A percentile compares a stretch with the other conserved stretches of the same genome.
Evolutionary conservation across 805 yeast genomes (phyloP).

Genomic region (Metschnikowia colocasiae): DNA sequence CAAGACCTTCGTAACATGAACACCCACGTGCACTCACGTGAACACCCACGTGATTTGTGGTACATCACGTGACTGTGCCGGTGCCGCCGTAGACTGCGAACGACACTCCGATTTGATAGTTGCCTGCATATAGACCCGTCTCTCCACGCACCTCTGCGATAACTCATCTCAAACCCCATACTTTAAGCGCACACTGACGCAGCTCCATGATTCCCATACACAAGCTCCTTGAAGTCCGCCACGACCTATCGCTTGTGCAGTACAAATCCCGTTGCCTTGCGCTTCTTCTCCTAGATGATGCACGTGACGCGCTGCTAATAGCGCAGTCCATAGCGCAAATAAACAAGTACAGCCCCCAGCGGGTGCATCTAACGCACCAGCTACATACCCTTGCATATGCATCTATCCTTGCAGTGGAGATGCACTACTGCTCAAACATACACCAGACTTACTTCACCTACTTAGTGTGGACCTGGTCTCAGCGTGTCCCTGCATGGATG

Average conservation of each 20-base stretch:
- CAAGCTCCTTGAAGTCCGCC: constrained; percentile 3
- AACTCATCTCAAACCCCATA: background rate
- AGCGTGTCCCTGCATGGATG: constrained; percentile 5
- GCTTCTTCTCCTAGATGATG: constrained; percentile 4
- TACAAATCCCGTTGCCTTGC: constrained; percentile 11
- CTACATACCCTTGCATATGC: constrained; percentile 1
- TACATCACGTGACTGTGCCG: too few species aligned
- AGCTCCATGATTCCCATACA: background rate
- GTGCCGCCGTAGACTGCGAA: too few species aligned
- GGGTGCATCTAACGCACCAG: constrained; percentile 5
- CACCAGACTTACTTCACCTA: constrained; percentile 13
- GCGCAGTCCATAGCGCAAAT: background rate
- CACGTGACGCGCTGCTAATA: background rate
- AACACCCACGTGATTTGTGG: too few species aligned
- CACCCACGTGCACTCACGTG: too few species aligned
- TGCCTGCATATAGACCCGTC: background rate
- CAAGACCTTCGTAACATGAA: too few species aligned
- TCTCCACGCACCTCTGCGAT: background rate
- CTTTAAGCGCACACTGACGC: background rate
- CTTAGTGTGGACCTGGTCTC: constrained; percentile 9
- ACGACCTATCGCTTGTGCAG: constrained; percentile 9
- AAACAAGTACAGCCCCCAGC: constrained; percentile 13
- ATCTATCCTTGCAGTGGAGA: constrained; percentile 6
- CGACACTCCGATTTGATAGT: too few species aligned
- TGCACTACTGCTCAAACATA: constrained; percentile 5